A percentile compares a stretch with the other conserved stretches of the same genome.
Conservation (phyloP, 257 asterid species). For the Osmanthus fragrans region DNA sequence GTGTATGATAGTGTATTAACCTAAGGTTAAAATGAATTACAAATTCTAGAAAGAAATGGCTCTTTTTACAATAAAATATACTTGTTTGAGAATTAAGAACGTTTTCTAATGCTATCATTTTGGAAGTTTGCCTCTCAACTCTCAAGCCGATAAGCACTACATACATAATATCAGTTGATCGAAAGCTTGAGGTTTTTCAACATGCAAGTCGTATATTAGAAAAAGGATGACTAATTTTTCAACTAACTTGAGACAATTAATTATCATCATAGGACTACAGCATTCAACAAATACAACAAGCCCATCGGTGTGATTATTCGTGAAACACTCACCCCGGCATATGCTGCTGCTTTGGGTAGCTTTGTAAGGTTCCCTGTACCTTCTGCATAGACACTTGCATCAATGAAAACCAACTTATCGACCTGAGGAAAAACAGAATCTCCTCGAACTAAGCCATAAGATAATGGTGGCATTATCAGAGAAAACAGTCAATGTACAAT, state of each 20-base stretch:
- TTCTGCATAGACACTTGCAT: constrained; percentile 95
- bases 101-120: neutral
- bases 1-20: neutral
- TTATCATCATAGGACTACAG: neutral
- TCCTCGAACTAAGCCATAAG: neutral
- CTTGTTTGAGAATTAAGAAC: neutral
- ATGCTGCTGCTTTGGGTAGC: constrained; percentile 72
- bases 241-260: neutral
- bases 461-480: constrained; percentile 1
- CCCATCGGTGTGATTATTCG: neutral
- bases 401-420: constrained; percentile 76
- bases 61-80: neutral
- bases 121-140: neutral
- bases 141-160: neutral
- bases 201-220: neutral
- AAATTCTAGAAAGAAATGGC: neutral
- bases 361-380: constrained; percentile 88
- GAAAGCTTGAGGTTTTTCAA: neutral
- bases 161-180: neutral
- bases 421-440: constrained; percentile 51
- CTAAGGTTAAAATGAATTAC: neutral
- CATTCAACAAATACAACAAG: neutral
- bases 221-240: constrained; percentile 4
- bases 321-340: constrained; percentile 69
- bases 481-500: neutral